Base-by-base conservation (phyloP, 2,329 filamentous ascomycete genomes). In the Beauveria brongniartii region DNA sequence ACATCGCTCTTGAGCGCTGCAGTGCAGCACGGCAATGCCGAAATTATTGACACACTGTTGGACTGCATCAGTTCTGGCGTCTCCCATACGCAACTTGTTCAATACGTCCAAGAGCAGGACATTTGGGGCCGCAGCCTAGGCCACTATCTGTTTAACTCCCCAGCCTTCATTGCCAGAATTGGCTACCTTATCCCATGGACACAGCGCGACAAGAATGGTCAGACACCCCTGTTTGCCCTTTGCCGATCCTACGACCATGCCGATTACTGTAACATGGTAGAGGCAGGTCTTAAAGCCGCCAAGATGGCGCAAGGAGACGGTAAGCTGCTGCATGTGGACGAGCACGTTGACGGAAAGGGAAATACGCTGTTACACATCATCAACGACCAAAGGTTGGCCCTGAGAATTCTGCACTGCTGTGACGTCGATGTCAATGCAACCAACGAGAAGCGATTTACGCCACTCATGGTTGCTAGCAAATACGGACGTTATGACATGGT, bases 391-490 rank as follows among this genome's bases (percentile, higher is more conserved):
- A 82, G 86, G 60, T 80, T 97, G 53, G 90, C 91, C 2, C 71
- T 86, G 59, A 83, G 84, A 63, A 88, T 97, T 46, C 78, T 99
- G 41, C 83, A 89, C 61, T 83, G 88, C 63, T 96, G 92, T 74
- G 94, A 99, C 67, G 89, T 92, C n/a, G 92, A 99, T 70, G 90
- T 93, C 60, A 99, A 99, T 74, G 92, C 93, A 9, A 89, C 88
- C 9, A 99, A 99, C 69, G 92, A 97, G 67, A 96, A 91, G 75
- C 88, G 85, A 53, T 97, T 99, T 70, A 99, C 95, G 0, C 88
- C 94, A 1, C 79, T 99, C 61, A 99, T 99, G 94, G 89, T 99
- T 64, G 93, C 93, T 8, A 97, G 93, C 81, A 99, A 99, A 73
- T 99, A 97, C 70, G 94, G 94, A 40, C 85, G 94, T 64, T 89